Evolutionary conservation across 2,329 filamentous ascomycete species (phyloP).

Genomic region (Chrysoporthe deuterocubensis): DNA sequence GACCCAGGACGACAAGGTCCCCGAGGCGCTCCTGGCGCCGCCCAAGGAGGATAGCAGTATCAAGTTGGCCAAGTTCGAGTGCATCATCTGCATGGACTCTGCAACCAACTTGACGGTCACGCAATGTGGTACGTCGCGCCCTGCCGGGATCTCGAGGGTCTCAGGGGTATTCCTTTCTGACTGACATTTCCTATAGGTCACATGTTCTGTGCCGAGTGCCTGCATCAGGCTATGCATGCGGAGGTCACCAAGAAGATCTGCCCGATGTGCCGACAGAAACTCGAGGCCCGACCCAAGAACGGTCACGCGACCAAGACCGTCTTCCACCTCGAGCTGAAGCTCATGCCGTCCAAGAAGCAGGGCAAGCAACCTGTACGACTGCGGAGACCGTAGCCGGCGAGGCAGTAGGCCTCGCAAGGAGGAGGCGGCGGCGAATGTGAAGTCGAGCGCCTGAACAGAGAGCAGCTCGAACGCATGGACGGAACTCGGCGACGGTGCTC

Average conservation of each 20-base stretch:
- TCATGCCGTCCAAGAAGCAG: slow-evolving; percentile 60
- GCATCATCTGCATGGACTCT: slow-evolving; percentile 70
- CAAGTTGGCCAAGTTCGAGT: slow-evolving; percentile 63
- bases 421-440: neutral
- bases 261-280: slow-evolving; percentile 65
- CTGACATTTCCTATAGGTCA: slow-evolving; percentile 52
- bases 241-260: slow-evolving; percentile 61
- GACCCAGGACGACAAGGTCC: slow-evolving; percentile 47
- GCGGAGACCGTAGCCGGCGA: neutral
- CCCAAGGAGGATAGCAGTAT: slow-evolving; percentile 52
- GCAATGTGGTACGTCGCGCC: slow-evolving; percentile 62
- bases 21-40: slow-evolving; percentile 45
- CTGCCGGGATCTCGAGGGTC: neutral
- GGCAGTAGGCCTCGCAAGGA: neutral
- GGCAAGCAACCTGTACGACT: slow-evolving; percentile 45
- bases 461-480: neutral
- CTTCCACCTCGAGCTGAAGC: slow-evolving; percentile 65
- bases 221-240: slow-evolving; percentile 63
- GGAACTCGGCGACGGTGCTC: neutral
- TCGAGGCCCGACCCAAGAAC: slow-evolving; percentile 45
- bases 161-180: neutral
- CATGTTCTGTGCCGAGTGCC: slow-evolving; percentile 65
- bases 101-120: slow-evolving; percentile 63
- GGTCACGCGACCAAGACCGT: slow-evolving; percentile 50
- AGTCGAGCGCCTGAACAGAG: neutral